Evolutionary conservation across 140 eudicot species (phyloP), one percentile per base, ranked within the genome.

Genomic region (Oenanthe javanica): DNA sequence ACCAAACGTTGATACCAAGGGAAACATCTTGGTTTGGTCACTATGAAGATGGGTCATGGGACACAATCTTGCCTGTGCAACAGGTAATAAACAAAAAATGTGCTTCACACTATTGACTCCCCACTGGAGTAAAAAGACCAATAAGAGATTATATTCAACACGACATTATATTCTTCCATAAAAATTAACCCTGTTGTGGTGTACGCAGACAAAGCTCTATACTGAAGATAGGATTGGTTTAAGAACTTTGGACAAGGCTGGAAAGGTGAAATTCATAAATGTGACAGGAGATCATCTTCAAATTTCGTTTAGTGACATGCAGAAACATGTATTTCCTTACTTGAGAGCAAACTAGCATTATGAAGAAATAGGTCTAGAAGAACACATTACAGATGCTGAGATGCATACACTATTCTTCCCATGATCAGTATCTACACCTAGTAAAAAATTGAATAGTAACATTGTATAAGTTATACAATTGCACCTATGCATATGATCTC

Each of bases 1-100:
- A 94, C 70, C 55, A 84, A 0, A 86, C 93, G 80, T 84, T 94
- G 90, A 89, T 94, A 70, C 98, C 98, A 0, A 92, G 82, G 83
- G 96, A 94, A 85, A 94, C 97, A 31, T 87, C 98, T 25, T 92
- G 91, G 96, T 94, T 94, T 83, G 96, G 98, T 21, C 92, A 90
- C 83, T 94, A 79, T 43, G 92, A 94, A 66, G 97, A 94, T 84
- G 97, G 96, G 57, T 88, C 96, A 9, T 92, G 89, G 87, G 86
- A 81, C 45, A 84, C 90, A 2, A 23, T 89, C 77, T 86, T 94
- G 84, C 90, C 93, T 75, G 91, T 97, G 55, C 90, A 92, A 84
- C 81, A 94, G 93, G 99, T 94, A 86, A 49, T 0, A 14, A 69
- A 11, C 47, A 69, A 27, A 1, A 16, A 1, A 63, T 12, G 21